These are phyloP conservation scores for Camellia sinensis DNA, from an alignment of 148 eudicot species.

Conservation along the genomic window DNA sequence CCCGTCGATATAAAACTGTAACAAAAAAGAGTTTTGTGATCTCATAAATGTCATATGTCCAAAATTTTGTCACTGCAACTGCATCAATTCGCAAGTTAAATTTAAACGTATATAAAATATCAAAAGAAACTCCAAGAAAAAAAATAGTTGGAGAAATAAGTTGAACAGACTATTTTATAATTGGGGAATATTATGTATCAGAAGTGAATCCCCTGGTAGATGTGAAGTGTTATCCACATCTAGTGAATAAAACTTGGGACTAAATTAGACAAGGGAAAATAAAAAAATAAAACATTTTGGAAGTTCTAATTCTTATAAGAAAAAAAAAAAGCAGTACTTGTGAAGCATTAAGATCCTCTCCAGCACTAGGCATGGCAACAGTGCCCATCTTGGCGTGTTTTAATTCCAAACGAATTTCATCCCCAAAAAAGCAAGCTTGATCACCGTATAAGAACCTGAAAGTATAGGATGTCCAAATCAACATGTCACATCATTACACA, in stretches of 20 bases:
- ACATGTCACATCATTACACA: not conserved
- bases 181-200: not conserved
- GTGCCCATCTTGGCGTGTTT: conserved; percentile 88
- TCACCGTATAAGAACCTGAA: conserved; percentile 81
- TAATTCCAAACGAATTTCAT: conserved; percentile 74
- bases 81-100: not conserved
- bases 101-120: not conserved
- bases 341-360: conserved; percentile 88
- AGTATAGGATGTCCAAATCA: conserved; percentile 8
- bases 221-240: not conserved
- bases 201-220: not conserved
- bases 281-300: not conserved
- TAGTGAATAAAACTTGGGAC: not conserved
- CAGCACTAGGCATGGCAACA: conserved; percentile 95
- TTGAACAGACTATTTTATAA: not conserved
- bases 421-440: conserved; percentile 90
- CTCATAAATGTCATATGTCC: not conserved
- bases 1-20: conserved; percentile 91
- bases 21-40: conserved; percentile 12
- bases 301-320: conserved; percentile 7
- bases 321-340: conserved; percentile 47
- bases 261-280: not conserved
- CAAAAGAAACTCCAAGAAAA: not conserved
- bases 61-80: conserved; percentile 3
- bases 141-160: not conserved